Conservation (phyloP, 345 rosid species). For the Excoecaria cochinchinensis region DNA sequence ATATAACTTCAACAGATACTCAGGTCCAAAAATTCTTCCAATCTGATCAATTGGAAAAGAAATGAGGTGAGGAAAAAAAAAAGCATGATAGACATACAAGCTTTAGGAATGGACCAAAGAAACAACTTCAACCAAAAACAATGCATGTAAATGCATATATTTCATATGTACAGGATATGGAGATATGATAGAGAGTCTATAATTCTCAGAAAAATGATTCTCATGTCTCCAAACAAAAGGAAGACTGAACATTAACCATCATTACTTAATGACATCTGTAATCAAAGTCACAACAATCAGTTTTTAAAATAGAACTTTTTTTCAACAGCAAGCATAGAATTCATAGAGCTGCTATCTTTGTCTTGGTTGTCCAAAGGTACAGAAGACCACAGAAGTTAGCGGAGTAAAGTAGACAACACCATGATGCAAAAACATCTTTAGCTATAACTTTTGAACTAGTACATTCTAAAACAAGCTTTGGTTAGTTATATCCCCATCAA, state of each 20-base stretch:
- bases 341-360: too few species aligned
- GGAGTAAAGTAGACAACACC: not conserved
- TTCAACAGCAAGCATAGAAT: too few species aligned
- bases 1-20: conserved; percentile 67
- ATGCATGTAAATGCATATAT: not conserved
- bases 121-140: not conserved
- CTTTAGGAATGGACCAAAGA: not conserved
- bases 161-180: not conserved
- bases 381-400: not conserved
- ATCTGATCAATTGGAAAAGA: conserved; percentile 41
- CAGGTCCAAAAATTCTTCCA: conserved; percentile 64
- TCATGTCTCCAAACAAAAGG: not conserved
- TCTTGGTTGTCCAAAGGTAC: not conserved
- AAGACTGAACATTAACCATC: not conserved
- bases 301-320: too few species aligned
- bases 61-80: not conserved
- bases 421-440: not conserved
- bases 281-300: too few species aligned
- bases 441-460: not conserved
- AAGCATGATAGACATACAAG: not conserved
- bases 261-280: too few species aligned
- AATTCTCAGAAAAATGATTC: not conserved
- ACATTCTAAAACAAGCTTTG: not conserved
- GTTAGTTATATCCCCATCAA: not conserved
- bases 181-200: not conserved